Base-by-base conservation (phyloP, 2,329 filamentous ascomycete species). In the Fusarium succisae region DNA sequence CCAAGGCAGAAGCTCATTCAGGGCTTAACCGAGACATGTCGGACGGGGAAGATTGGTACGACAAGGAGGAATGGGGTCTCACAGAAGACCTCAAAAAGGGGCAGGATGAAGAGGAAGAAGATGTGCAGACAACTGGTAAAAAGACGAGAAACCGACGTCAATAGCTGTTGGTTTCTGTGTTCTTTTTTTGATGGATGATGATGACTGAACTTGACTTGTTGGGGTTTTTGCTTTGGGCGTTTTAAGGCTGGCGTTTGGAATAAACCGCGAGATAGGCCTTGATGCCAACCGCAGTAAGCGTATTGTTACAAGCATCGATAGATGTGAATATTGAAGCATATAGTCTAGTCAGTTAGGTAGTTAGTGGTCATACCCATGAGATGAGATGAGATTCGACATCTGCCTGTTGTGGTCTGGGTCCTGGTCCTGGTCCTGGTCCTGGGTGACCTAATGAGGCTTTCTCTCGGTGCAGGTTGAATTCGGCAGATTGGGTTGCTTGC, bases 1-100 rank as follows among this genome's bases (percentile, higher is more conserved):
- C 91, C 74, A 94, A 94, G 80, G 92, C 94, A 4, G 94, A 96
- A 83, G 93, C 88, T 28, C 94, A 96, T 78, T 87, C 86, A 59
- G 90, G 91, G 4, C 80, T 85, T 24, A 90, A 91, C 79, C 82
- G 91, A 56, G 93, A 95, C 81, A 91, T 96, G 91, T 95, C 92
- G 57, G 94, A 97, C 80, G 93, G 93, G 17, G 94, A 97, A 84
- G 94, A 97, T 80, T 97, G 93, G 93, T 95, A 95, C 79, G 94
- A 97, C 81, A 90, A 89, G 78, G 92, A 94, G 60, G 92, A 94
- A 83, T 96, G 93, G 93, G 90, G 89, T 0, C 81, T 96, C 55
- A 88, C 90, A 14, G 92, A 93, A 70, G 91, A 93, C 74, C 83
- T 96, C 13, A 92, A 94, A 81, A 96, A 96, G 83, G 94, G 94